phyloP scores from a whole-genome alignment of 148 eudicot species.

The Rhododendron henanense region DNA sequence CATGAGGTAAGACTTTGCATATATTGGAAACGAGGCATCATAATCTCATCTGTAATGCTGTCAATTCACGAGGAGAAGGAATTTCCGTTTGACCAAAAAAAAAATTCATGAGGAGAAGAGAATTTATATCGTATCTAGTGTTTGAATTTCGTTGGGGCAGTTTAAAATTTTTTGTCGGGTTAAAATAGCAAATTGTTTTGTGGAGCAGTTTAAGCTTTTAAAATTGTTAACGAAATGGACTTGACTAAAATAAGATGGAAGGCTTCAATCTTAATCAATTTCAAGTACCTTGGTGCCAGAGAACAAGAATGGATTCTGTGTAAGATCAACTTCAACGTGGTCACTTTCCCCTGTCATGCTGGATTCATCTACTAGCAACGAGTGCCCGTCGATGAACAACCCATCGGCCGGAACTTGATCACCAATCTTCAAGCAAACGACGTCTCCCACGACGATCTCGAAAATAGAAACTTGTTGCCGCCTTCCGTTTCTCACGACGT shows the following conservation, averaged over 20 bases:
- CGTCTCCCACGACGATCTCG: neutral
- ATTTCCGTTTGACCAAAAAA: too few species aligned
- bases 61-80: too few species aligned
- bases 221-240: too few species aligned
- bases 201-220: too few species aligned
- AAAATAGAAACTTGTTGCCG: neutral
- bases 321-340: neutral
- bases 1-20: too few species aligned
- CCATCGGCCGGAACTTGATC: constrained; percentile 13
- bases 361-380: neutral
- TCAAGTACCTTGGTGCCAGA: constrained; percentile 5
- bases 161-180: too few species aligned
- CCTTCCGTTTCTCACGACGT: neutral
- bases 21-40: too few species aligned
- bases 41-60: too few species aligned
- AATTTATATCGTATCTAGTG: too few species aligned
- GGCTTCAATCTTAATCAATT: neutral
- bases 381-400: constrained; percentile 5
- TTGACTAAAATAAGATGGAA: neutral
- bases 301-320: neutral
- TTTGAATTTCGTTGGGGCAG: too few species aligned
- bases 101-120: too few species aligned
- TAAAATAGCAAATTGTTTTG: neutral
- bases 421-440: constrained; percentile 11
- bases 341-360: constrained; percentile 16